A percentile compares a stretch with the other conserved stretches of the same genome.
phyloP scores from a whole-genome alignment of 257 asterid species.

The Fraxinus quadrangulata region DNA sequence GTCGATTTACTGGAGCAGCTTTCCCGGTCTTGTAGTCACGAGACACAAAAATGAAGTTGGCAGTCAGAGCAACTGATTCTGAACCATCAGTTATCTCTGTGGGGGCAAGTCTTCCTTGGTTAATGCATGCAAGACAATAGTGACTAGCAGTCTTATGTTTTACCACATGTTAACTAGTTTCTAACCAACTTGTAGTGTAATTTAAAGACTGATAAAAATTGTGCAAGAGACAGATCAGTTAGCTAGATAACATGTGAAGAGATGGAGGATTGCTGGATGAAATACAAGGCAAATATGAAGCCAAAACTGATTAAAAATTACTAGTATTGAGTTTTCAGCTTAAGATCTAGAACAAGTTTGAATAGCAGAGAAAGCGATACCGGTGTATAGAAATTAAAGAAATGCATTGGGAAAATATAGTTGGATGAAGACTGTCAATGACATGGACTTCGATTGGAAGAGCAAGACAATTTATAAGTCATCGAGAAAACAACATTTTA shows the following conservation, averaged over 20 bases:
- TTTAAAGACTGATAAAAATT: neutral
- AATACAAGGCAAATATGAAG: neutral
- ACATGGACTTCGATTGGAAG: neutral
- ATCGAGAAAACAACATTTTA: neutral
- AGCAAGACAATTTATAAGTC: neutral
- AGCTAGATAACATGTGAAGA: neutral
- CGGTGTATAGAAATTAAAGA: neutral
- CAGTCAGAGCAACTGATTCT: constrained; percentile 72
- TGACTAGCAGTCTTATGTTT: constrained; percentile 12
- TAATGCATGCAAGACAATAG: constrained; percentile 15
- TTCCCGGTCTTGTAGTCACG: constrained; percentile 86
- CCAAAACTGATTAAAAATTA: neutral
- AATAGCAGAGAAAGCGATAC: neutral
- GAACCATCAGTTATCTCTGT: constrained; percentile 49
- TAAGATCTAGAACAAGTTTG: neutral
- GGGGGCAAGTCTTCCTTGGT: constrained; percentile 19
- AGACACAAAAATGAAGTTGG: constrained; percentile 92
- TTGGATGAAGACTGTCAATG: neutral
- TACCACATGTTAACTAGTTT: neutral
- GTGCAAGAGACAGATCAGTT: constrained; percentile 16
- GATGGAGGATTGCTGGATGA: neutral
- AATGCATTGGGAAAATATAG: neutral
- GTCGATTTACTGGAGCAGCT: constrained; percentile 83
- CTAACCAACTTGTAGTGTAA: constrained; percentile 7
- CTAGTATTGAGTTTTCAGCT: neutral